Evolutionary conservation across 2,329 filamentous ascomycete genomes (phyloP), one percentile per base, ranked within the genome.

Genomic region (Penicillium sp.): DNA sequence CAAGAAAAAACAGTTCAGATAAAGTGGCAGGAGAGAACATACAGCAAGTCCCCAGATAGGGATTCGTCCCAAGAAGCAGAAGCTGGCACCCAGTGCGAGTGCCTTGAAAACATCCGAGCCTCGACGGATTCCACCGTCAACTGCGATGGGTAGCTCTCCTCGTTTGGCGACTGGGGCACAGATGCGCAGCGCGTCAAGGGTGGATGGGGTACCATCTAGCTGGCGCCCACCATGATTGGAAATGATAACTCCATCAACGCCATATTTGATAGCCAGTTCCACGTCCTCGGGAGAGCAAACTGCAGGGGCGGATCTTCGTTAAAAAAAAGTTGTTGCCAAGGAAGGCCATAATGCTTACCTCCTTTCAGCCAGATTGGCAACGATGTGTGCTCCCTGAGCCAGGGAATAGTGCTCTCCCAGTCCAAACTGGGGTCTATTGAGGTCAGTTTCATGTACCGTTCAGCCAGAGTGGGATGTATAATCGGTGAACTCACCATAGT

Each of bases 391-490:
- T 70, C 68, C 18, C 77, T 69, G 33, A 84, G 63, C 77, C 79
- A 83, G 0, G 74, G 71, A 39, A 84, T 79, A 5, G 78, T 75
- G 1, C 67, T 67, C 19, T 78, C 78, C 82, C 82, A 85, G 51
- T 77, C 77, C 16, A 77, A 62, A 14, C 69, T 72, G 1, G 73
- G 62, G 48, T 78, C 76, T 71, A 57, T 18, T 8, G 28, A 19
- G 21, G 51, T 51, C 23, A 56, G 43, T 47, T 39, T 3, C 24
- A 23, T 31, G 5, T 42, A 6, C 18, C 14, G 16, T 11, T 16
- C 10, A 6, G 8, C n/a, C n/a, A n/a, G n/a, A n/a, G n/a, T n/a
- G n/a, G n/a, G n/a, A n/a, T n/a, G n/a, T n/a, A n/a, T n/a, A n/a
- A n/a, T 13, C 10, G 18, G 19, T 10, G 7, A 21, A 56, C 58